Percentiles rank a stretch among this genome's conserved stretches.
These are phyloP conservation scores for Pseudoperonospora humuli DNA, from an alignment of 352 stramenopile genomes.

Conservation along the genomic window DNA sequence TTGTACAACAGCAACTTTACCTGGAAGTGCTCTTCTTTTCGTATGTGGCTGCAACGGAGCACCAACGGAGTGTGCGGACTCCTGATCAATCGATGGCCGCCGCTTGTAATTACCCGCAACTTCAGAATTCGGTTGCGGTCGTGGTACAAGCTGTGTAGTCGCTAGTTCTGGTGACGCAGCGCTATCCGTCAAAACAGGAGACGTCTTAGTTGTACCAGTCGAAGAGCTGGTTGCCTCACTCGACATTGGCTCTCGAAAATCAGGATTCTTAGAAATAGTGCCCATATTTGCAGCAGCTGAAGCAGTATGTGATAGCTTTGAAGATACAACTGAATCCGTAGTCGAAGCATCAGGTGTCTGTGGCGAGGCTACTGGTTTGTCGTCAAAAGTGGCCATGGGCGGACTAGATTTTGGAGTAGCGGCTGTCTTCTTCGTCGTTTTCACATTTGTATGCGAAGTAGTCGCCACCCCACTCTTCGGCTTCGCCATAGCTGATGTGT, in stretches of 20 bases:
- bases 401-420: background rate
- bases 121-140: background rate
- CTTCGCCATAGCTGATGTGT: background rate
- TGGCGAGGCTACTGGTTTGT: background rate
- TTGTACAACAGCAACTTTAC: background rate
- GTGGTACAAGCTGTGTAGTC: background rate
- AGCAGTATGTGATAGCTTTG: background rate
- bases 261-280: background rate
- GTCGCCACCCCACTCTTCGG: background rate
- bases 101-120: constrained; percentile 5
- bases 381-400: background rate
- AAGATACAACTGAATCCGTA: background rate
- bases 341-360: background rate
- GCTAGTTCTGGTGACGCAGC: background rate
- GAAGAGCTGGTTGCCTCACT: background rate
- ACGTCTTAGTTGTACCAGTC: background rate
- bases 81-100: constrained; percentile 1
- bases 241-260: background rate
- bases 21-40: constrained; percentile 2
- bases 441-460: background rate
- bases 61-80: background rate
- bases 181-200: background rate
- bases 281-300: background rate
- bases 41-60: constrained; percentile 3
- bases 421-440: background rate